Conservation (phyloP, 2,329 filamentous ascomycete species). For the Alternaria sp. region DNA sequence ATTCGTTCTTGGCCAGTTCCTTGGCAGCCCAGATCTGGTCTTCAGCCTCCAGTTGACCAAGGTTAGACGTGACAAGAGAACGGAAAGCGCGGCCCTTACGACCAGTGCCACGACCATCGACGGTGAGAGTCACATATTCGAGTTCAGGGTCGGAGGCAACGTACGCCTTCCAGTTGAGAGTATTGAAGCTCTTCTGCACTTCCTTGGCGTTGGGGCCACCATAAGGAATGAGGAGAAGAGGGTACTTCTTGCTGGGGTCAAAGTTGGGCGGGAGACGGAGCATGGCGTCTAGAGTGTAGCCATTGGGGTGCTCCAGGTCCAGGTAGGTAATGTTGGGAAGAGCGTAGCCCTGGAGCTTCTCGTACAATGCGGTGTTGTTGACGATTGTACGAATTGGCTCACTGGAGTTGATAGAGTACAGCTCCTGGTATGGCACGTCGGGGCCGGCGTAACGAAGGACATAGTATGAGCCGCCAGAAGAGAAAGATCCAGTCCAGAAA, state of each 20-base stretch:
- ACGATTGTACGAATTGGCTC: constrained; percentile 66
- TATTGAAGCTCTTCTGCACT: constrained; percentile 65
- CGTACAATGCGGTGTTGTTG: constrained; percentile 66
- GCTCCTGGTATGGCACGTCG: constrained; percentile 73
- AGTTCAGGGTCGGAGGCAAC: constrained; percentile 73
- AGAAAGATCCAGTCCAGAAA: constrained; percentile 72
- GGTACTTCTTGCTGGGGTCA: constrained; percentile 69
- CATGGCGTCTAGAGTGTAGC: constrained; percentile 70
- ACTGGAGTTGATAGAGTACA: constrained; percentile 66
- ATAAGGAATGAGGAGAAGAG: constrained; percentile 72
- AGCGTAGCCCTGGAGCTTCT: constrained; percentile 66
- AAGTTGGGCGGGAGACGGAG: constrained; percentile 72
- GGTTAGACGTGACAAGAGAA: constrained; percentile 63
- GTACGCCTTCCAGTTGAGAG: constrained; percentile 68
- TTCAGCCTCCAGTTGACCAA: constrained; percentile 69
- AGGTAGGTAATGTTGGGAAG: constrained; percentile 71
- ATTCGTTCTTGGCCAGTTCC: constrained; percentile 62
- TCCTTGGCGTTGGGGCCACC: constrained; percentile 72
- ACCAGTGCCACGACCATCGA: constrained; percentile 74
- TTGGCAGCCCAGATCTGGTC: constrained; percentile 74
- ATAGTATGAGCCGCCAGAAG: constrained; percentile 68
- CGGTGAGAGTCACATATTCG: constrained; percentile 71
- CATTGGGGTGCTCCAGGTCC: constrained; percentile 68
- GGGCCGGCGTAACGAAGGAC: constrained; percentile 71
- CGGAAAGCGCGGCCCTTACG: constrained; percentile 71